These are phyloP conservation scores for Fusarium liriodendri DNA, from an alignment of 2,329 filamentous ascomycete species.

Conservation along the genomic window DNA sequence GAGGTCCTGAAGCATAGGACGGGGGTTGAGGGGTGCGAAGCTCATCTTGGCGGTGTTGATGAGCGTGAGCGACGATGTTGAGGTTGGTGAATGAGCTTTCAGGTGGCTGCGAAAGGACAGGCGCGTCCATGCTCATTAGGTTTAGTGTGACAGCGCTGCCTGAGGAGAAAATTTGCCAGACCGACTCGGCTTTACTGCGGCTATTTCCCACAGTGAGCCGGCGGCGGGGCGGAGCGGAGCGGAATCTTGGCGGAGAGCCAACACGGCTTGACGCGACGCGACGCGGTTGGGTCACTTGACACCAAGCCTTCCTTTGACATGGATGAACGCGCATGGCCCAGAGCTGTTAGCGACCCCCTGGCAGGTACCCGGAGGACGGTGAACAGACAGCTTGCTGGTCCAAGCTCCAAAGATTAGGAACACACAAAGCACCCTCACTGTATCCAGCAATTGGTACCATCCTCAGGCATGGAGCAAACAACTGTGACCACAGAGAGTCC, in stretches of 20 bases:
- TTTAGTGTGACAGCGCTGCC: slow-evolving; percentile 30
- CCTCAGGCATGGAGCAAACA: background rate
- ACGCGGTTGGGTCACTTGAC: background rate
- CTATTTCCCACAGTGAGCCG: background rate
- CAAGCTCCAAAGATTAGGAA: background rate
- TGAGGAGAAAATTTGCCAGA: slow-evolving; percentile 37
- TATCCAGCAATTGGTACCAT: background rate
- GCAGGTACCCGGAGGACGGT: background rate
- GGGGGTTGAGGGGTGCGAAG: slow-evolving; percentile 95
- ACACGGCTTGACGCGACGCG: background rate
- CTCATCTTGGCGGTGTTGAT: slow-evolving; percentile 47
- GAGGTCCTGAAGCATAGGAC: slow-evolving; percentile 93
- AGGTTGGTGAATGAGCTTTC: slow-evolving; percentile 38
- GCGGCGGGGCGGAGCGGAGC: slow-evolving; percentile 10
- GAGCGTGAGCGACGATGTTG: slow-evolving; percentile 30
- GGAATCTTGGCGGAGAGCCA: background rate
- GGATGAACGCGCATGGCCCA: background rate
- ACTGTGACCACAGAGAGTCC: background rate
- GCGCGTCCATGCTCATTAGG: slow-evolving; percentile 30
- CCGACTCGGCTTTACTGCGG: slow-evolving; percentile 24
- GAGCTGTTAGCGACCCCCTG: background rate
- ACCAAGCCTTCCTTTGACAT: background rate
- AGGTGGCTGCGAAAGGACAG: slow-evolving; percentile 35
- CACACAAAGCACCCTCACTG: background rate
- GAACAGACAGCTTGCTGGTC: background rate